Percentiles rank a stretch among this genome's conserved stretches.
Evolutionary conservation across 1,284 basidiomycete genomes (phyloP).

Genomic region (Boletus mariae): DNA sequence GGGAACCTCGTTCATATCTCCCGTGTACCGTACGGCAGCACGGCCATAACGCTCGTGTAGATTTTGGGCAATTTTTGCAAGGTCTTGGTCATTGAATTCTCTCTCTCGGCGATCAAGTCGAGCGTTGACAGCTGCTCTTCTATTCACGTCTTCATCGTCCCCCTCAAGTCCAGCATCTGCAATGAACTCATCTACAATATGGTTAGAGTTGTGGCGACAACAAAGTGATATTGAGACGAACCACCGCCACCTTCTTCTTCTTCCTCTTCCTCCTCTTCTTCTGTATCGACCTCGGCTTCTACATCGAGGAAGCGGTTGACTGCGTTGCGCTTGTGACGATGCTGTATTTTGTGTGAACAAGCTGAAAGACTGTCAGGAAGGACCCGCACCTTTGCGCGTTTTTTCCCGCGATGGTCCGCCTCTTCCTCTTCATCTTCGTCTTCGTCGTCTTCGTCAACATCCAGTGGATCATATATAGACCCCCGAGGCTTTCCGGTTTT

Average conservation of each 20-base stretch:
- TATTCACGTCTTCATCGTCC: conserved; percentile 64
- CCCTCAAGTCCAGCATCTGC: conserved; percentile 66
- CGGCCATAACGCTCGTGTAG: conserved; percentile 79
- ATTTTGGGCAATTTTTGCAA: conserved; percentile 84
- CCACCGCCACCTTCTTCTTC: conserved; percentile 80
- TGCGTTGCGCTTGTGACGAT: conserved; percentile 59
- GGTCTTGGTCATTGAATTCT: conserved; percentile 79
- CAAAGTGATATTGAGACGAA: conserved; percentile 32
- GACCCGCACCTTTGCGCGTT: conserved; percentile 53
- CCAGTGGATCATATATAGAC: conserved; percentile 51
- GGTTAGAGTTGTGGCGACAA: conserved; percentile 10
- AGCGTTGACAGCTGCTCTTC: conserved; percentile 68
- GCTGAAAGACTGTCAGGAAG: neutral
- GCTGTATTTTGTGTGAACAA: conserved; percentile 33
- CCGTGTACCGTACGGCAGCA: conserved; percentile 72
- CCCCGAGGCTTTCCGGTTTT: conserved; percentile 31
- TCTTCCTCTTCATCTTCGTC: conserved; percentile 46
- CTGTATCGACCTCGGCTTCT: conserved; percentile 91
- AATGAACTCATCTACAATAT: conserved; percentile 73
- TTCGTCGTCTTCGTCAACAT: conserved; percentile 47
- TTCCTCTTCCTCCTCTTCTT: conserved; percentile 94
- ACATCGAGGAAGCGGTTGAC: conserved; percentile 90
- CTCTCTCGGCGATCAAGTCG: conserved; percentile 74
- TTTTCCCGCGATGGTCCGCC: conserved; percentile 45
- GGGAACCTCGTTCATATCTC: conserved; percentile 91